A percentile compares a stretch with the other conserved stretches of the same genome.
These are phyloP conservation scores for Cercospora beticola DNA, from an alignment of 2,329 filamentous ascomycete genomes.

Conservation along the genomic window DNA sequence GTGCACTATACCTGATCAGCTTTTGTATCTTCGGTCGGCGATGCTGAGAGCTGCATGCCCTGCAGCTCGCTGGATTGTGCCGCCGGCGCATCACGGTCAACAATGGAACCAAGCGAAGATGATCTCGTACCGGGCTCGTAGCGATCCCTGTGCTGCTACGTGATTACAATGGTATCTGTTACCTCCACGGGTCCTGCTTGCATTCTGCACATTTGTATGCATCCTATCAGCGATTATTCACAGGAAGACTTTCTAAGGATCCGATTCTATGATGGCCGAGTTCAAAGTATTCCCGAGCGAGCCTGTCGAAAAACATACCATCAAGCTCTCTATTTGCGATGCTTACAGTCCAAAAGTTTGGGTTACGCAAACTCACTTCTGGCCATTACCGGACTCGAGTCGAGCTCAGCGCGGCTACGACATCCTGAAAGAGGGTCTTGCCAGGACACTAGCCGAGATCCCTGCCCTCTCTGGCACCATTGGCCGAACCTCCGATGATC, in stretches of 20 bases:
- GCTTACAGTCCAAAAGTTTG: slow-evolving; percentile 23
- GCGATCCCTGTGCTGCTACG: background rate
- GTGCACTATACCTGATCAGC: background rate
- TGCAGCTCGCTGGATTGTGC: background rate
- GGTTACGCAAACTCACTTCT: slow-evolving; percentile 25
- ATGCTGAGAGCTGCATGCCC: background rate
- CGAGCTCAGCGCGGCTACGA: slow-evolving; percentile 7
- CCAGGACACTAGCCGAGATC: slow-evolving; percentile 19
- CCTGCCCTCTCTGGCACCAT: slow-evolving; percentile 21
- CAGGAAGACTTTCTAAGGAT: background rate
- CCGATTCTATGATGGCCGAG: background rate
- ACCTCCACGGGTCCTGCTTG: background rate
- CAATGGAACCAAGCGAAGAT: background rate
- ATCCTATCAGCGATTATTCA: background rate
- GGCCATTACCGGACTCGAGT: slow-evolving; percentile 8
- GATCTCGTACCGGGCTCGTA: background rate
- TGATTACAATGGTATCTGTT: background rate
- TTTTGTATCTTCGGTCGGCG: background rate
- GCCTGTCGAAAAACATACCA: slow-evolving; percentile 7
- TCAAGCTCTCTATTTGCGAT: slow-evolving; percentile 24
- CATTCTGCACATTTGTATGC: background rate
- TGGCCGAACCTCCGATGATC: slow-evolving; percentile 14
- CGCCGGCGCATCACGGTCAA: background rate
- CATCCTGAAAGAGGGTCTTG: slow-evolving; percentile 18
- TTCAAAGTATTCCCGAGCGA: slow-evolving; percentile 16